Evolutionary conservation across 2,329 filamentous ascomycete species (phyloP).

Genomic region (Pyrenochaeta sp.): DNA sequence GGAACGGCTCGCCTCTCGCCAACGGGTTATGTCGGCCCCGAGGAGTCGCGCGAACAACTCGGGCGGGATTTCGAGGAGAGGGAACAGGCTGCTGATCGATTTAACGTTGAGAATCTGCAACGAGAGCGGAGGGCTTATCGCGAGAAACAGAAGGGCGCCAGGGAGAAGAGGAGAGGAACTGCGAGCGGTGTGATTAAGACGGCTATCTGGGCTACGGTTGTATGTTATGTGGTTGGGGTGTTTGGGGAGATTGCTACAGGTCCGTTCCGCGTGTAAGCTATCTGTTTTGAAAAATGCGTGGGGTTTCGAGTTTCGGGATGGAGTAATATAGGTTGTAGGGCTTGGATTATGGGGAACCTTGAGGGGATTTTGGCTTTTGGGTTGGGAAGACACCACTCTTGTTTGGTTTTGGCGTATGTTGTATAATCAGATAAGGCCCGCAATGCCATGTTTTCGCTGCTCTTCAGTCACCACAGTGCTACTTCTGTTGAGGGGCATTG

Average conservation of each 20-base stretch:
- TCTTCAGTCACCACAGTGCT: too few species aligned
- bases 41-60: constrained; percentile 28
- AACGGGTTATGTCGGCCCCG: constrained; percentile 43
- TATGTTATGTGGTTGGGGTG: constrained; percentile 44
- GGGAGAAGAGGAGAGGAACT: constrained; percentile 17
- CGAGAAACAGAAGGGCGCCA: constrained; percentile 13
- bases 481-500: too few species aligned
- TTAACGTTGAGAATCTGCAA: constrained; percentile 5
- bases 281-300: too few species aligned
- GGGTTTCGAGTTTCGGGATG: too few species aligned
- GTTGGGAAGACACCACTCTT: too few species aligned
- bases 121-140: constrained; percentile 6
- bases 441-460: too few species aligned
- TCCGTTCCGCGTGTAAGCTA: too few species aligned
- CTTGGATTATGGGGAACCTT: too few species aligned
- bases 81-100: constrained; percentile 24
- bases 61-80: constrained; percentile 33
- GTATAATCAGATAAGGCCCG: too few species aligned
- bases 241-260: constrained; percentile 29
- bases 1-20: constrained; percentile 42
- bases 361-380: too few species aligned
- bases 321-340: too few species aligned
- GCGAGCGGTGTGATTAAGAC: constrained; percentile 37
- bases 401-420: too few species aligned
- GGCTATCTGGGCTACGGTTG: constrained; percentile 35